Percentiles rank a stretch among this genome's conserved stretches.
Evolutionary conservation across 805 yeast genomes (phyloP).

Genomic region (Candida gorgasii): DNA sequence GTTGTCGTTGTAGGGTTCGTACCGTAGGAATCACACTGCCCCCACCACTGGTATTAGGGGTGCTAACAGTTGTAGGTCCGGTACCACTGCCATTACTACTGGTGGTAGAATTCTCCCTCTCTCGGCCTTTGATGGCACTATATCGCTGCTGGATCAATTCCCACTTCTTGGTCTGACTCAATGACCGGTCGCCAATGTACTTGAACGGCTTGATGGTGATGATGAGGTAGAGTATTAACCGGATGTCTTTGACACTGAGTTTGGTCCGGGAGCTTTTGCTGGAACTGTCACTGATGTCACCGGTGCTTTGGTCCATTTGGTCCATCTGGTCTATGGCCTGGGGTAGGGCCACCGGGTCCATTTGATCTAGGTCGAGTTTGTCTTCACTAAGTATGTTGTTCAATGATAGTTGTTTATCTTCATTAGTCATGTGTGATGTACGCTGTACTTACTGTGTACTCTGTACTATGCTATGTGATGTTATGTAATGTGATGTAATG

Average conservation of each 20-base stretch:
- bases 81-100: too few species aligned
- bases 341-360: too few species aligned
- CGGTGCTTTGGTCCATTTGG: neutral
- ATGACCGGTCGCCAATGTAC: constrained; percentile 34
- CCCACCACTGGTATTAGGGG: too few species aligned
- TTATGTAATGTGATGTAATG: neutral
- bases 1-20: constrained; percentile 38
- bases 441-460: neutral
- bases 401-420: constrained; percentile 1
- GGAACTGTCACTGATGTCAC: neutral
- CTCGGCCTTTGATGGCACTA: constrained; percentile 18
- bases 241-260: constrained; percentile 28
- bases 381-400: constrained; percentile 1
- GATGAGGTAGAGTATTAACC: constrained; percentile 30
- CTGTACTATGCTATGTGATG: neutral
- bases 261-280: constrained; percentile 22
- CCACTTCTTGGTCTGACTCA: constrained; percentile 38
- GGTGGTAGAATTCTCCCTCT: too few species aligned
- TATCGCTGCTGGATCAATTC: constrained; percentile 30
- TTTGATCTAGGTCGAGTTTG: neutral
- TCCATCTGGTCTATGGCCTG: neutral
- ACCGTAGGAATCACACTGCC: constrained; percentile 32
- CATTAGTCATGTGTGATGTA: constrained; percentile 3
- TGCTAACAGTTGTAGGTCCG: too few species aligned
- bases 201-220: constrained; percentile 35